Evolutionary conservation across 345 rosid genomes (phyloP), one percentile per base, ranked within the genome.

Genomic region (Salix purpurea): DNA sequence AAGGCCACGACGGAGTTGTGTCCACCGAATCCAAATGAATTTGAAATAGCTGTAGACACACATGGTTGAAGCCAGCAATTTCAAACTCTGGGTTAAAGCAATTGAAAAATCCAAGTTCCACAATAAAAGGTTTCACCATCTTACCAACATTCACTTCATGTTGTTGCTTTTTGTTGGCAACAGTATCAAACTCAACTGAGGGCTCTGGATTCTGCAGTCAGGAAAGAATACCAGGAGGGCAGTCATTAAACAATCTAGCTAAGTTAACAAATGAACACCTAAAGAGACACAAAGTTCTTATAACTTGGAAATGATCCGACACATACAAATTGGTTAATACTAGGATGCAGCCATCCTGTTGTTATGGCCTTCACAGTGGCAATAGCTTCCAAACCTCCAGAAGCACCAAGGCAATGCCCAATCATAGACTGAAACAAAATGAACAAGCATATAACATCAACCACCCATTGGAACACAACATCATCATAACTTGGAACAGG

Each of bases 321-420:
- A 86, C 97, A 28, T 89, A 96, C 99, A 80, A 91, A 94, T 86
- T 96, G 99, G 72, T 96, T 96, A 80, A 94, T 91, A 4, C 86
- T 78, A 73, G 99, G 99, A 84, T 96, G 99, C 30, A 96, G 74
- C 99, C 98, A 96, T 84, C 99, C 97, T 18, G 97, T 92, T 77
- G 67, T 94, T 65, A 96, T 92, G 74, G 94, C 99, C 87, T 94
- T 96, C 73, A 90, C 87, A 2, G 88, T 82, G 56, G 97, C 99
- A 69, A 94, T 94, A 75, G 97, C 98, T 90, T 96, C 99, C 81
- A 96, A 77, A 73, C 98, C 99, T 72, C 99, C 97, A 42, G 98
- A 92, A 71, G 99, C 97, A 74, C 99, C 98, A 16, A 96, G 99
- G 87, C 98, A 91, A 82, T 96, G 99, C 70, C 99, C 99, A 71